Evolutionary conservation across 1,284 basidiomycete genomes (phyloP).

Genomic region (Trametes pubescens): DNA sequence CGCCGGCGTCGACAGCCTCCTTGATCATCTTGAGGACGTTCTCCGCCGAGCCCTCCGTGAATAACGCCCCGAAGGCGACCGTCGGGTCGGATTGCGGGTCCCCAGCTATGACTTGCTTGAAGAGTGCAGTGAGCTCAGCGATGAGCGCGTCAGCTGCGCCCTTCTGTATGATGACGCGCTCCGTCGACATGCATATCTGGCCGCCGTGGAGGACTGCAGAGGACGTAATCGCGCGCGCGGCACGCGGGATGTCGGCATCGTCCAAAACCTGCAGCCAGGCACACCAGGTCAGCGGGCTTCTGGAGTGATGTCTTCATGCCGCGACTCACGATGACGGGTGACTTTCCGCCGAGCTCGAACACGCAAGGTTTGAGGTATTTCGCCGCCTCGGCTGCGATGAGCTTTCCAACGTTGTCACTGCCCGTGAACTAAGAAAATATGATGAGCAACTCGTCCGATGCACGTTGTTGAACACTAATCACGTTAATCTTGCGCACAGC

Average conservation of each 20-base stretch:
- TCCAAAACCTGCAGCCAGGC: conserved; percentile 54
- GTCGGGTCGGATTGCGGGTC: conserved; percentile 36
- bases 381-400: conserved; percentile 29
- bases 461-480: not conserved
- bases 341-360: conserved; percentile 52
- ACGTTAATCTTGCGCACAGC: conserved; percentile 40
- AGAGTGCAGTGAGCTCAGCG: conserved; percentile 47
- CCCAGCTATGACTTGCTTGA: conserved; percentile 47
- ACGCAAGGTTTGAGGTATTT: conserved; percentile 33
- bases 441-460: not conserved
- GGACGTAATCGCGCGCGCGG: conserved; percentile 60
- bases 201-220: conserved; percentile 69
- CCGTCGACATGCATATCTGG: conserved; percentile 76
- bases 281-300: not conserved
- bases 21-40: conserved; percentile 56
- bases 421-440: conserved; percentile 27
- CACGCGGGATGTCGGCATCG: conserved; percentile 67
- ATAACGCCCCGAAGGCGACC: conserved; percentile 50
- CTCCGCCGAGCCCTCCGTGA: conserved; percentile 57
- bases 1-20: conserved; percentile 61
- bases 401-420: conserved; percentile 25
- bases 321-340: conserved; percentile 65
- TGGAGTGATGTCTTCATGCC: not conserved
- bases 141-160: conserved; percentile 48
- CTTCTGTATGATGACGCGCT: conserved; percentile 67